Percentiles rank a stretch among this genome's conserved stretches.
Conservation (phyloP, 2,329 filamentous ascomycete species). For the Rasamsonia emersonii region DNA sequence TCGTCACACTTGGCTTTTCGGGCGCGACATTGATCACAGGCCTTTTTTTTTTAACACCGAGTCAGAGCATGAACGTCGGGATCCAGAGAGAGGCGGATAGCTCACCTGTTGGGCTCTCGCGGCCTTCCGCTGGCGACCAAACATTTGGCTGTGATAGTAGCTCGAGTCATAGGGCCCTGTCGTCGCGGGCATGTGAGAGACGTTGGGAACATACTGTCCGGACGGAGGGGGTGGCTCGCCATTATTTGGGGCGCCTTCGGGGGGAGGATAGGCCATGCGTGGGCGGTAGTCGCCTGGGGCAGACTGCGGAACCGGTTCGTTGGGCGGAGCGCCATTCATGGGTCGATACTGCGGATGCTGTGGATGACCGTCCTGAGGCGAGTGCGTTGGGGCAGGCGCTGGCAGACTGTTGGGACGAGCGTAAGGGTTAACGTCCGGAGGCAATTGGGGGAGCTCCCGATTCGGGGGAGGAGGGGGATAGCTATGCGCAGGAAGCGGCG, state of each 20-base stretch:
- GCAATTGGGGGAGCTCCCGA: slow-evolving; percentile 27
- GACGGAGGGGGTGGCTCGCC: slow-evolving; percentile 24
- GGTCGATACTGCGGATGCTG: slow-evolving; percentile 22
- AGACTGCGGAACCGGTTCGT: slow-evolving; percentile 23
- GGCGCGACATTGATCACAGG: slow-evolving; percentile 81
- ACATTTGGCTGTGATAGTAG: slow-evolving; percentile 23
- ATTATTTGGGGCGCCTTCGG: slow-evolving; percentile 21
- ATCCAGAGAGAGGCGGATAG: neutral
- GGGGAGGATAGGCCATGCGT: slow-evolving; percentile 23
- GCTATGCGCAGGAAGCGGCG: slow-evolving; percentile 18
- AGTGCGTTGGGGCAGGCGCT: slow-evolving; percentile 16
- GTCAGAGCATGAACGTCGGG: slow-evolving; percentile 5
- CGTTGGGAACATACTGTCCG: slow-evolving; percentile 19
- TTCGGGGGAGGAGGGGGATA: slow-evolving; percentile 23
- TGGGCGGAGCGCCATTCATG: slow-evolving; percentile 23
- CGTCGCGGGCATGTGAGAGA: slow-evolving; percentile 18
- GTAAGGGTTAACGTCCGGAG: slow-evolving; percentile 23
- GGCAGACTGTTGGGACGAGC: slow-evolving; percentile 23
- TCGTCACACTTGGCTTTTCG: slow-evolving; percentile 91
- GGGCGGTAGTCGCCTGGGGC: slow-evolving; percentile 25
- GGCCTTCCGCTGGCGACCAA: slow-evolving; percentile 29
- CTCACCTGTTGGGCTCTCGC: slow-evolving; percentile 33
- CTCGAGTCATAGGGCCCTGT: slow-evolving; percentile 23
- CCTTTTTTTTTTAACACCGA: slow-evolving; percentile 42
- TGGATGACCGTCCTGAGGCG: slow-evolving; percentile 19